Evolutionary conservation across 108 stramenopile genomes (phyloP).

Genomic region (Cyclotella kingstonii): DNA sequence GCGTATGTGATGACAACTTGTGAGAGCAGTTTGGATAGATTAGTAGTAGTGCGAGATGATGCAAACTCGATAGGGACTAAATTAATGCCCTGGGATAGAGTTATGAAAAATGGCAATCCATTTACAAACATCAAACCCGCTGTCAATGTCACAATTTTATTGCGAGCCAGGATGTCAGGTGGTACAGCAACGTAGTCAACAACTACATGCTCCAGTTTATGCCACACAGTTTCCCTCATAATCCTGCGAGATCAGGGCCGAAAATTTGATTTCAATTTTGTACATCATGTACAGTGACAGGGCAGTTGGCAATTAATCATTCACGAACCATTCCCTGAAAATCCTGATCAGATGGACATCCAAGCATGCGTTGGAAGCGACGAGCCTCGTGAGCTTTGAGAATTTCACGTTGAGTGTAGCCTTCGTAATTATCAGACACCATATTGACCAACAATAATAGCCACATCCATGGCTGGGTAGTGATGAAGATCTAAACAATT

Average conservation of each 20-base stretch:
- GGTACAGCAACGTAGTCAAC: slow-evolving; percentile 17
- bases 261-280: slow-evolving; percentile 19
- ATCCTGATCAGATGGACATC: background rate
- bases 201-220: too few relatives aligned
- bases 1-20: slow-evolving; percentile 5
- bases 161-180: slow-evolving; percentile 7
- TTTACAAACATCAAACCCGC: slow-evolving; percentile 43
- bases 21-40: background rate
- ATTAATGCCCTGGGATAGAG: slow-evolving; percentile 18
- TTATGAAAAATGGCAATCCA: slow-evolving; percentile 34
- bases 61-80: slow-evolving; percentile 6
- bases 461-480: too few relatives aligned
- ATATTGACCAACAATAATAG: background rate
- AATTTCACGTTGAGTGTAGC: background rate
- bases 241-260: slow-evolving; percentile 26
- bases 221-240: background rate
- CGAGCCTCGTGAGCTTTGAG: background rate
- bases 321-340: background rate
- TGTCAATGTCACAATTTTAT: slow-evolving; percentile 25
- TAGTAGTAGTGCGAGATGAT: slow-evolving; percentile 11
- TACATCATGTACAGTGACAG: slow-evolving; percentile 26
- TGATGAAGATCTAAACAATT: too few relatives aligned
- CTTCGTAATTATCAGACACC: background rate
- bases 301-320: slow-evolving; percentile 26
- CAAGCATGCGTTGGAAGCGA: background rate